These are phyloP conservation scores for Bacidia rubella DNA, from an alignment of 495 filamentous ascomycete genomes.

Conservation along the genomic window DNA sequence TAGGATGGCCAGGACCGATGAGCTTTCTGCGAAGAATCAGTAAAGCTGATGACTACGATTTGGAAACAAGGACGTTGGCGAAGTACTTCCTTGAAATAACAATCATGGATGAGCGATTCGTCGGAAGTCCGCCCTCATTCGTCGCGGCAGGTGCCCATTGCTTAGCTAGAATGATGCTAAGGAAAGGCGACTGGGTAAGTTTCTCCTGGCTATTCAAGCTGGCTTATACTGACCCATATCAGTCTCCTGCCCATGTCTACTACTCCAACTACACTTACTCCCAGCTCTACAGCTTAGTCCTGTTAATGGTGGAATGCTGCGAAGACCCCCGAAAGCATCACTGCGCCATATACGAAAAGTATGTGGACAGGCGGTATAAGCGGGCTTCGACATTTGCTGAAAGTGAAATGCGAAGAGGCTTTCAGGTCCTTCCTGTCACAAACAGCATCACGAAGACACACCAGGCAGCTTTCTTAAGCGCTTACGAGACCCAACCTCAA, in stretches of 20 bases:
- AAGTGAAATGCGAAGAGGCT: constrained; percentile 50
- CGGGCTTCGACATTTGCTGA: constrained; percentile 68
- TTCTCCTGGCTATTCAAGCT: neutral
- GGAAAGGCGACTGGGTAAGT: constrained; percentile 86
- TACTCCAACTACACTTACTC: constrained; percentile 84
- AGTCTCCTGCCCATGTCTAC: constrained; percentile 73
- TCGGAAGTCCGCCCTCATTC: constrained; percentile 80
- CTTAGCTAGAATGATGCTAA: constrained; percentile 74
- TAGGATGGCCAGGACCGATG: constrained; percentile 97
- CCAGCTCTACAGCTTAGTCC: constrained; percentile 66
- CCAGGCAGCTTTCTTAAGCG: neutral
- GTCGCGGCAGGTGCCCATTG: constrained; percentile 86
- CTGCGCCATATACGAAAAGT: constrained; percentile 79
- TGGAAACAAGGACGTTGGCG: constrained; percentile 87
- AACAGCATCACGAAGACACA: constrained; percentile 2
- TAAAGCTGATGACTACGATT: constrained; percentile 96
- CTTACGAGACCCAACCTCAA: neutral
- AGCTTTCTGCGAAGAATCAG: constrained; percentile 92
- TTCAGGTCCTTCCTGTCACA: constrained; percentile 24
- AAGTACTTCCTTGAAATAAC: constrained; percentile 97
- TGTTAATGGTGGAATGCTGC: constrained; percentile 74
- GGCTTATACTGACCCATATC: constrained; percentile 2
- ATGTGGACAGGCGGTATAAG: constrained; percentile 70
- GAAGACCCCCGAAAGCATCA: constrained; percentile 71
- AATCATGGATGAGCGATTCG: constrained; percentile 96